Evolutionary conservation across 1,139 yeast species (phyloP).

Genomic region (Diutina siamensis): DNA sequence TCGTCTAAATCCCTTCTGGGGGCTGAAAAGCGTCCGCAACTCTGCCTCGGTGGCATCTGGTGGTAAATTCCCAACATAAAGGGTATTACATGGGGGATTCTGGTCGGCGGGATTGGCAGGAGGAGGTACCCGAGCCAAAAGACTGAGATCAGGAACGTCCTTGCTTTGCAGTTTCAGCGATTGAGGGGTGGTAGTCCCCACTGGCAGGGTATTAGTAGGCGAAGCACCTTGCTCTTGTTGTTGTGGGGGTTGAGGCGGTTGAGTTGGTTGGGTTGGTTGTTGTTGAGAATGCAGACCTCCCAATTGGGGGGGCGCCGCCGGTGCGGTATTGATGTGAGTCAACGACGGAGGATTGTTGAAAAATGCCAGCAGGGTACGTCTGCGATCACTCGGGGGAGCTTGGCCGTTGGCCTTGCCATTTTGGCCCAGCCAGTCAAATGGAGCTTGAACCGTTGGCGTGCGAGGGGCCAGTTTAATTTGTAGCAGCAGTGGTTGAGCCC

Average conservation of each 20-base stretch:
- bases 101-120: slow-evolving; percentile 99
- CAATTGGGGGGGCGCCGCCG: slow-evolving; percentile 6
- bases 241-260: slow-evolving; percentile 8
- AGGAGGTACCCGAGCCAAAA: slow-evolving; percentile 75
- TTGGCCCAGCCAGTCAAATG: slow-evolving; percentile 10
- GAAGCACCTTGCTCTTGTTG: slow-evolving; percentile 7
- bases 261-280: slow-evolving; percentile 8
- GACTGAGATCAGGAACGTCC: slow-evolving; percentile 59
- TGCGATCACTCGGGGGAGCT: slow-evolving; percentile 7
- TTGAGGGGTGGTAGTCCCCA: slow-evolving; percentile 6
- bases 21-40: slow-evolving; percentile 72
- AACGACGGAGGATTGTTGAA: slow-evolving; percentile 13
- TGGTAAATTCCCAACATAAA: slow-evolving; percentile 93
- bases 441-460: slow-evolving; percentile 7
- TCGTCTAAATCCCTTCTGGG: slow-evolving; percentile 87
- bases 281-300: slow-evolving; percentile 7
- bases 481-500: slow-evolving; percentile 15
- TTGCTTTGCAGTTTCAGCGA: slow-evolving; percentile 12
- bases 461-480: slow-evolving; percentile 1
- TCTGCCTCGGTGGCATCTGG: slow-evolving; percentile 96
- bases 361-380: slow-evolving; percentile 27
- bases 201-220: slow-evolving; percentile 7
- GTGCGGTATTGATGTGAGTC: not conserved
- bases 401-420: slow-evolving; percentile 3
- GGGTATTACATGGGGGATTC: slow-evolving; percentile 95